Evolutionary conservation across 305 asterid species (phyloP).

Genomic region (Salvia sclarea): DNA sequence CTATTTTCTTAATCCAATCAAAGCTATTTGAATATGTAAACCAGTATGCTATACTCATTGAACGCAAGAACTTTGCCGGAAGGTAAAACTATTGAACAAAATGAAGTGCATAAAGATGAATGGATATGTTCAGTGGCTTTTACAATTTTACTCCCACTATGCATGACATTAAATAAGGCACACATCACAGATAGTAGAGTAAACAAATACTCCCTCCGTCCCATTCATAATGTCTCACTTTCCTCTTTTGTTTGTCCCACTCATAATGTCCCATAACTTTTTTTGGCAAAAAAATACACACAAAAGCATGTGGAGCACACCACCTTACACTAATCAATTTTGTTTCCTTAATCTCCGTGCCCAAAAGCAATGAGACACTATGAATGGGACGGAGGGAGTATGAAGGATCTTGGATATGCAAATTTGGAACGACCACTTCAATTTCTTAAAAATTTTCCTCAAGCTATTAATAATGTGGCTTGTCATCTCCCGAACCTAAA

Average conservation of each 20-base stretch:
- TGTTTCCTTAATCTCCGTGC: no score
- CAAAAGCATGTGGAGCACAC: no score
- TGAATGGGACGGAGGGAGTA: no score
- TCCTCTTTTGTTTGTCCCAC: no score
- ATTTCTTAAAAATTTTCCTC: background rate
- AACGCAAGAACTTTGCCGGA: constrained; percentile 1
- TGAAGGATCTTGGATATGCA: background rate
- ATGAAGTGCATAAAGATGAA: background rate
- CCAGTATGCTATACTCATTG: background rate
- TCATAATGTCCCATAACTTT: no score
- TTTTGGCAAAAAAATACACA: no score
- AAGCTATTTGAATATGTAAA: background rate
- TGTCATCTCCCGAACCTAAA: background rate
- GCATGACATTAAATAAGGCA: background rate
- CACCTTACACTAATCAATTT: no score
- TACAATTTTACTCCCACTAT: background rate
- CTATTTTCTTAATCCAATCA: background rate
- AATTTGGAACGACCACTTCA: background rate
- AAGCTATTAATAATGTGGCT: background rate
- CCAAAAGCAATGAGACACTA: no score
- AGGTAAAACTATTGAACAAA: background rate
- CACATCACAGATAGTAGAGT: background rate
- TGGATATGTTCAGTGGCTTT: background rate
- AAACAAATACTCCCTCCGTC: no score
- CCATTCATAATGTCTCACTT: no score